A percentile compares a stretch with the other conserved stretches of the same genome.
Evolutionary conservation across 495 filamentous ascomycete genomes (phyloP).

Genomic region (Viridothelium virens): DNA sequence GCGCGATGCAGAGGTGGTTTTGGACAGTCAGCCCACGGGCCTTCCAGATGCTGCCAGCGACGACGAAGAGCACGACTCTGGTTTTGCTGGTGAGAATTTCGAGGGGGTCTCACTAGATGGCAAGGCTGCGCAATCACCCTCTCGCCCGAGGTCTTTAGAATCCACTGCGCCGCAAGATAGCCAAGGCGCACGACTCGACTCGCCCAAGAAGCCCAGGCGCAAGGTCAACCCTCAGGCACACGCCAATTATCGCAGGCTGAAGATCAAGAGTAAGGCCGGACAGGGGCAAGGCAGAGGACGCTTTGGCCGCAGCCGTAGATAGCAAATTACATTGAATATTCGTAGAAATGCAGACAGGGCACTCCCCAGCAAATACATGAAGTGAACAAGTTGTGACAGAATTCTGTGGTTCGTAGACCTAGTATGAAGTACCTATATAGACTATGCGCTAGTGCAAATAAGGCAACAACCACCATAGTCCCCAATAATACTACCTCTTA

Average conservation of each 20-base stretch:
- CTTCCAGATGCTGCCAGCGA: background rate
- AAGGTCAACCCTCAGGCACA: slow-evolving; percentile 70
- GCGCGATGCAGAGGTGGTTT: slow-evolving; percentile 33
- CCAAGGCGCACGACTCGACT: slow-evolving; percentile 31
- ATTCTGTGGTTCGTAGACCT: no score
- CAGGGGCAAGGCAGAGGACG: slow-evolving; percentile 29
- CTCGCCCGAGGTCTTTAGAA: background rate
- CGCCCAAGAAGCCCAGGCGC: slow-evolving; percentile 46
- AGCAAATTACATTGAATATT: background rate
- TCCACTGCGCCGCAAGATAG: background rate
- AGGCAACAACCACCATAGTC: no score
- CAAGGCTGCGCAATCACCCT: background rate
- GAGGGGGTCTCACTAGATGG: slow-evolving; percentile 18
- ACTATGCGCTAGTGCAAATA: no score
- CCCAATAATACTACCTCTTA: no score
- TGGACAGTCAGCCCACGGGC: slow-evolving; percentile 11
- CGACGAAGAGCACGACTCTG: slow-evolving; percentile 7
- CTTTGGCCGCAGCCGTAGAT: slow-evolving; percentile 21
- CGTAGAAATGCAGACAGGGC: no score
- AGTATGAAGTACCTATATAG: no score
- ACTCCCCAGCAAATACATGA: no score
- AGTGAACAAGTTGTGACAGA: no score
- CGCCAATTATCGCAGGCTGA: slow-evolving; percentile 75
- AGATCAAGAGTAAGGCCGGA: slow-evolving; percentile 54
- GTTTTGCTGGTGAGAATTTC: background rate